Base-by-base conservation (phyloP, 2,329 filamentous ascomycete species). In the Phoma sp. region DNA sequence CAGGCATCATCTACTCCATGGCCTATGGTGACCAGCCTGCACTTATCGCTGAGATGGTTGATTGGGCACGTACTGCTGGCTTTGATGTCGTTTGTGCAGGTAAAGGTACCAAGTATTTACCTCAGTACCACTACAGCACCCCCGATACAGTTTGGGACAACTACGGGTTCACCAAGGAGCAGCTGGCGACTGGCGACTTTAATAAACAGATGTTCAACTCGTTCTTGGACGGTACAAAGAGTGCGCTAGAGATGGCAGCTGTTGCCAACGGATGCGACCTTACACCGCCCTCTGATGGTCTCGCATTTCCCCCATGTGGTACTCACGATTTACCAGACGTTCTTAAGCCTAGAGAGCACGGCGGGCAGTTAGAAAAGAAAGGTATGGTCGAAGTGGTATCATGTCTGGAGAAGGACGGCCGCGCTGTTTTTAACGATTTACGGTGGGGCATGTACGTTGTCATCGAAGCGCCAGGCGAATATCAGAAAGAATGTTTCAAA, bases 121-220 rank as follows among this genome's bases (percentile, higher is more conserved):
- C 78, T 0, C 68, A 77, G 43, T 80, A 77, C 57, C 77, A 80
- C 58, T 75, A 75, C 56, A 78, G 76, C 1, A 80, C 77, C 0
- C 78, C 78, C 2, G 78, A 77, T 26, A 81, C 77, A 0, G 77
- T 80, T 0, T 80, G 78, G 78, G 66, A 77, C 46, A 68, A 80
- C 54, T 80, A 80, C 42, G 78, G 77, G 7, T 79, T 80, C 58
- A 78, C 77, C 0, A 65, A 76, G 28, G 77, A 80, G 60, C 78
- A 80, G 62, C 62, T 78, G 5, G 72, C 69, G 0, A 71, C 65
- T 0, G 76, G 71, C 3, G 77, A 80, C 56, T 77, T 80, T 63
- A 80, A 80, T 57, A 74, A 76, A 5, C 77, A 80, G 39, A 81
- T 80, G 76, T 80, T 80, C 73, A 80, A 80, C 59, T 78, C 74